Evolutionary conservation across 139 green algal species (phyloP), one percentile per base, ranked within the genome.

Genomic region (Picochlorum sp.): DNA sequence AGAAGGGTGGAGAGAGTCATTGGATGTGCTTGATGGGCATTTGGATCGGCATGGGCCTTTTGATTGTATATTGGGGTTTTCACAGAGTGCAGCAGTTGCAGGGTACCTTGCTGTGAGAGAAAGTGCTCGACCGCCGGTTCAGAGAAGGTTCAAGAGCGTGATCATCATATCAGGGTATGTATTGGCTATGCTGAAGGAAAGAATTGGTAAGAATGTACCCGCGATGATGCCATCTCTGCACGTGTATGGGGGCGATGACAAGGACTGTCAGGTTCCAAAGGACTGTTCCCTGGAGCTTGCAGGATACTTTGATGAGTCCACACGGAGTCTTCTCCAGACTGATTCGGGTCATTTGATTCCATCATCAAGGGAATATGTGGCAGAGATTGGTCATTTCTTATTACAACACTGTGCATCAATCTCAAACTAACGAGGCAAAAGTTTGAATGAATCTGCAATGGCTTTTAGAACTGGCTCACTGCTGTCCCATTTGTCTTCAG

Each of bases 1-100:
- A 41, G 34, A 41, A 11, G 34, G 34, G 34, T 41, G 8, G 34
- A 41, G 8, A 41, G 34, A 41, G 34, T 41, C 34, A 41, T 4
- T 41, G 8, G 34, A 14, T 41, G 34, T 41, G 34, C 34, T 41
- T 9, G 34, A 41, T 9, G 34, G 34, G 34, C 6, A 41, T 41
- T 41, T 91, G 11, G 3, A 1, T 41, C 47, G 69, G 4, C 41
- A 68, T 8, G 80, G 83, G 0, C 85, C 81, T 0, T 89, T 91
- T 60, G 85, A 96, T 50, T 89, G 89, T 11, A 67, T 96, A 5
- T 60, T 95, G 34, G 89, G 89, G 2, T 95, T 96, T 54, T 91
- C 81, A 4, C 89, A 95, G 70, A 86, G 62, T 13, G 75, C 77
- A 1, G 66, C 67, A 2, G 68, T 86, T 11, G 76, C 71, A 1